Conservation (phyloP, 2,329 filamentous ascomycete genomes). For the Fusarium camptoceras region DNA sequence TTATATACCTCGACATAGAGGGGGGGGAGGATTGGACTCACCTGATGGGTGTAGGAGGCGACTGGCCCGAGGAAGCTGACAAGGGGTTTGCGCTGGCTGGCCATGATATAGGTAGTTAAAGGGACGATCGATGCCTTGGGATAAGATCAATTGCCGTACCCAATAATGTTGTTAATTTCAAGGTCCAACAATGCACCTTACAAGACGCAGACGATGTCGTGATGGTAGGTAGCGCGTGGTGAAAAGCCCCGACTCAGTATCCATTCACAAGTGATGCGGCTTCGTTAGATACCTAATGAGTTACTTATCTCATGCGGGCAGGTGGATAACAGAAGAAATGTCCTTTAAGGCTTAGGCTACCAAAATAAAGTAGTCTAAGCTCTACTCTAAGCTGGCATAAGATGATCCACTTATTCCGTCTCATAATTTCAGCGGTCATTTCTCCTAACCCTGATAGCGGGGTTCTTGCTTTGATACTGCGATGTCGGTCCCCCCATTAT, state of each 20-base stretch:
- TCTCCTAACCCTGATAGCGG: not conserved
- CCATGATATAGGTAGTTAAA: conserved; percentile 38
- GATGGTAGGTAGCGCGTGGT: conserved; percentile 42
- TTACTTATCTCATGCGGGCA: conserved; percentile 39
- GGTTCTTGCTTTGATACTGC: not conserved
- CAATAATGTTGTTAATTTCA: not conserved
- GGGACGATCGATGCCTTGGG: conserved; percentile 2
- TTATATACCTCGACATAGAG: conserved; percentile 33
- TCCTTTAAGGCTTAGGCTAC: not conserved
- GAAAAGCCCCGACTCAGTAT: conserved; percentile 22
- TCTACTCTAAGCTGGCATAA: not conserved
- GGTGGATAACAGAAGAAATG: not conserved
- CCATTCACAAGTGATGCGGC: not conserved
- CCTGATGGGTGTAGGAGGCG: conserved; percentile 65
- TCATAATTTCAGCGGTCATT: not conserved
- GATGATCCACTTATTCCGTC: not conserved
- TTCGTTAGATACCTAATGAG: conserved; percentile 28
- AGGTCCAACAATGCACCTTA: conserved; percentile 16
- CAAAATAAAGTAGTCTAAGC: not conserved
- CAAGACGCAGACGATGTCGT: conserved; percentile 41
- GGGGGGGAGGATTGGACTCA: conserved; percentile 42
- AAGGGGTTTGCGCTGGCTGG: conserved; percentile 51
- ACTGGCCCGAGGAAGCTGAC: conserved; percentile 64
- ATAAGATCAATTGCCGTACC: conserved; percentile 10
- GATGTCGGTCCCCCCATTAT: conserved; percentile 5